These are phyloP conservation scores for Hypoxylon sp. DNA, from an alignment of 2,329 filamentous ascomycete species.

Conservation along the genomic window DNA sequence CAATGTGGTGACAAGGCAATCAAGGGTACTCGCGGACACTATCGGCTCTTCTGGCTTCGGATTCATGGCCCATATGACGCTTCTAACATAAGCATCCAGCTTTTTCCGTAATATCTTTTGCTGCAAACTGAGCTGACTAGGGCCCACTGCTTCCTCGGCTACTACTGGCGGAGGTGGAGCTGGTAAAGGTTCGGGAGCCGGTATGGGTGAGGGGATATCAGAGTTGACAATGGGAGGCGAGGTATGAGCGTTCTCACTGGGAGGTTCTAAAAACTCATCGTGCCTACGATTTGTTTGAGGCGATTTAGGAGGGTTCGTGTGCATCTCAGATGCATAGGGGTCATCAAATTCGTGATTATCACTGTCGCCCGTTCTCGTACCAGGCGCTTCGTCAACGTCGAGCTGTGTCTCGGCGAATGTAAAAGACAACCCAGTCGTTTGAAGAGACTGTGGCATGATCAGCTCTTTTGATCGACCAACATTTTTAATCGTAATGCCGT, in stretches of 20 bases:
- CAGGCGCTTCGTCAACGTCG: not conserved
- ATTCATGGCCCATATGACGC: constrained; percentile 1
- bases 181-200: not conserved
- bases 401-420: not conserved
- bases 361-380: not conserved
- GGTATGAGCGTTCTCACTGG: no score
- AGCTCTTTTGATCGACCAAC: constrained; percentile 12
- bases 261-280: not conserved
- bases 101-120: constrained; percentile 12
- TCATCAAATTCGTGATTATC: not conserved
- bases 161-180: not conserved
- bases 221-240: no score
- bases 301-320: not conserved
- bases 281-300: constrained; percentile 1
- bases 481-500: not conserved
- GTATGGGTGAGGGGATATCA: not conserved
- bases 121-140: not conserved
- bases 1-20: constrained; percentile 4
- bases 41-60: constrained; percentile 10
- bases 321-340: not conserved
- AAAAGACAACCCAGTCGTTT: constrained; percentile 7
- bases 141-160: not conserved
- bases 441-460: not conserved
- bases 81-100: constrained; percentile 10
- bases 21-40: constrained; percentile 10